These are phyloP conservation scores for Soucietia sequanensis DNA, from an alignment of 805 yeast species.

Conservation along the genomic window DNA sequence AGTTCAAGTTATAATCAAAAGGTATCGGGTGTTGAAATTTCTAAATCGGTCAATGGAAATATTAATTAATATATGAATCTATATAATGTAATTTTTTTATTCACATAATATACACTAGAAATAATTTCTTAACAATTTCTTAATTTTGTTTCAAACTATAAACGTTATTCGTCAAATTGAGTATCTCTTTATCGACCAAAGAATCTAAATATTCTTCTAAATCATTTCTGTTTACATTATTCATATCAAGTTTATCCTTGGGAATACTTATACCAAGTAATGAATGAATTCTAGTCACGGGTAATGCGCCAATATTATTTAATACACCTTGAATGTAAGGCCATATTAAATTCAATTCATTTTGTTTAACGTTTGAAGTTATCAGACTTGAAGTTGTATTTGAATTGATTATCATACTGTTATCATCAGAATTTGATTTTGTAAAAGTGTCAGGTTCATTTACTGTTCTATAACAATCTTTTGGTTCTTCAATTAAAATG, in stretches of 20 bases:
- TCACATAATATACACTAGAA: slow-evolving; percentile 2
- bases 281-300: slow-evolving; percentile 49
- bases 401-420: background rate
- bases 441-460: slow-evolving; percentile 29
- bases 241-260: slow-evolving; percentile 38
- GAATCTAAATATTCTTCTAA: slow-evolving; percentile 40
- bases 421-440: background rate
- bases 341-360: slow-evolving; percentile 19
- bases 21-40: slow-evolving; percentile 63
- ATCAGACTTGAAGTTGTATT: background rate
- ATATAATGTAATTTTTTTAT: too few species aligned
- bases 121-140: slow-evolving; percentile 1
- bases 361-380: slow-evolving; percentile 8
- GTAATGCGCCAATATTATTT: slow-evolving; percentile 52
- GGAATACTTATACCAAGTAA: slow-evolving; percentile 58
- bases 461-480: slow-evolving; percentile 33
- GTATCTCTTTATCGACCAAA: slow-evolving; percentile 44
- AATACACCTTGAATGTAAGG: slow-evolving; percentile 57
- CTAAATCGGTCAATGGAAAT: slow-evolving; percentile 58
- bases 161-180: slow-evolving; percentile 29
- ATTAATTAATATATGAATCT: slow-evolving; percentile 14
- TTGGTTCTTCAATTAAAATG: slow-evolving; percentile 44
- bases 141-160: background rate
- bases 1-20: slow-evolving; percentile 62
- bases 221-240: slow-evolving; percentile 36